phyloP scores from a whole-genome alignment of 164 flowering plant species.

The Annona cherimola region DNA sequence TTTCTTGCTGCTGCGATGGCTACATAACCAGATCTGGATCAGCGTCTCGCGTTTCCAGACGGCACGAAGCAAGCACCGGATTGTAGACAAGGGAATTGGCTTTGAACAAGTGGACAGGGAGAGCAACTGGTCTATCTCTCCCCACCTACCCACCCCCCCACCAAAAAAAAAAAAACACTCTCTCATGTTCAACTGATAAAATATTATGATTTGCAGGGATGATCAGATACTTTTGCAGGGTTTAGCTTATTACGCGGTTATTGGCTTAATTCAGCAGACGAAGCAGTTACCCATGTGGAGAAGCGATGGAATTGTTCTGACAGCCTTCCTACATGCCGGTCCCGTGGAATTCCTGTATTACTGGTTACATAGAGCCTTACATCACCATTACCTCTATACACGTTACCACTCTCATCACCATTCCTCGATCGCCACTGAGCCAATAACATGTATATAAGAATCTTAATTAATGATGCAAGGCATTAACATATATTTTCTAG shows the following conservation, averaged over 20 bases:
- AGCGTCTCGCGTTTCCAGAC: conserved; percentile 8
- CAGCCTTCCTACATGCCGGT: conserved; percentile 29
- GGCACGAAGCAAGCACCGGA: conserved; percentile 16
- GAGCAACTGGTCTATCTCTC: not conserved
- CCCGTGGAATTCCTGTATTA: conserved; percentile 48
- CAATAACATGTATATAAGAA: conserved; percentile 30
- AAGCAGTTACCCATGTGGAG: conserved; percentile 33
- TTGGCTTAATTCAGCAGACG: not conserved
- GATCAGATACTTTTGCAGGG: not conserved
- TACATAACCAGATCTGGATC: conserved; percentile 13
- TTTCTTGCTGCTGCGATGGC: not conserved
- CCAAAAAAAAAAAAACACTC: no score
- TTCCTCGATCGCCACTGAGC: conserved; percentile 45
- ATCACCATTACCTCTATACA: conserved; percentile 47
- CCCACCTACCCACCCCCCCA: not conserved
- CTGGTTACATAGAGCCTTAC: conserved; percentile 47
- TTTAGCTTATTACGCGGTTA: not conserved
- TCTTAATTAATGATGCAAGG: not conserved
- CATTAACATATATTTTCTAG: not conserved
- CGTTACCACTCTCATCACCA: conserved; percentile 55
- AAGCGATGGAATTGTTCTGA: conserved; percentile 25
- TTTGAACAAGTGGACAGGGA: conserved; percentile 14
- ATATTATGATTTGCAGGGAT: not conserved
- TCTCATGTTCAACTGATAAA: not conserved
- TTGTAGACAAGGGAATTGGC: conserved; percentile 26